phyloP scores from a whole-genome alignment of 345 rosid species.

The Lenwebbia sp. region DNA sequence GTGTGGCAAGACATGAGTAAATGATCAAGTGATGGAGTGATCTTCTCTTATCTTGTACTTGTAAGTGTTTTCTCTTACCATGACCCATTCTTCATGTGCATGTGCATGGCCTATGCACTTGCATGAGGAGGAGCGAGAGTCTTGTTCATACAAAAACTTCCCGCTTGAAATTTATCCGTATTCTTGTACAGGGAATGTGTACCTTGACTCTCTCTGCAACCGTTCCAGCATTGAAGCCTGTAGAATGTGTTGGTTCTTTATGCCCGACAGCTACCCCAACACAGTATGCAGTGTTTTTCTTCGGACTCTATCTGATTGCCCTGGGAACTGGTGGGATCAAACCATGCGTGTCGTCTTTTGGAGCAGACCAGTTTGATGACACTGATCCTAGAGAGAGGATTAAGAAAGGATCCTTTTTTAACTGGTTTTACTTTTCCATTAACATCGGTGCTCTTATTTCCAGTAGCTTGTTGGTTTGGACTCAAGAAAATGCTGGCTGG shows the following conservation, averaged over 20 bases:
- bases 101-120: not conserved
- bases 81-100: not conserved
- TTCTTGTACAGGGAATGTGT: constrained; percentile 60
- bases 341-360: constrained; percentile 91
- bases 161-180: not conserved
- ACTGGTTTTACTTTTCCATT: constrained; percentile 91
- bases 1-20: not conserved
- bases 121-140: not conserved
- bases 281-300: constrained; percentile 70
- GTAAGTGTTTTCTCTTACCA: not conserved
- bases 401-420: constrained; percentile 85
- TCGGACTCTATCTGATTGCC: constrained; percentile 85
- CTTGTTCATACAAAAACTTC: not conserved
- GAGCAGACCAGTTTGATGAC: constrained; percentile 96
- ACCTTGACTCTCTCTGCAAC: constrained; percentile 83
- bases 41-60: not conserved
- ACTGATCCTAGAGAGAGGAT: constrained; percentile 65
- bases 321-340: constrained; percentile 95
- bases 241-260: constrained; percentile 39
- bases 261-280: constrained; percentile 66
- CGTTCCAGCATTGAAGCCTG: constrained; percentile 53
- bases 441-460: constrained; percentile 87
- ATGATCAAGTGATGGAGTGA: not conserved
- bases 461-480: constrained; percentile 75
- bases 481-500: constrained; percentile 95